Base-by-base conservation (phyloP, 768 basidiomycete species). In the Favolaschia claudopus region DNA sequence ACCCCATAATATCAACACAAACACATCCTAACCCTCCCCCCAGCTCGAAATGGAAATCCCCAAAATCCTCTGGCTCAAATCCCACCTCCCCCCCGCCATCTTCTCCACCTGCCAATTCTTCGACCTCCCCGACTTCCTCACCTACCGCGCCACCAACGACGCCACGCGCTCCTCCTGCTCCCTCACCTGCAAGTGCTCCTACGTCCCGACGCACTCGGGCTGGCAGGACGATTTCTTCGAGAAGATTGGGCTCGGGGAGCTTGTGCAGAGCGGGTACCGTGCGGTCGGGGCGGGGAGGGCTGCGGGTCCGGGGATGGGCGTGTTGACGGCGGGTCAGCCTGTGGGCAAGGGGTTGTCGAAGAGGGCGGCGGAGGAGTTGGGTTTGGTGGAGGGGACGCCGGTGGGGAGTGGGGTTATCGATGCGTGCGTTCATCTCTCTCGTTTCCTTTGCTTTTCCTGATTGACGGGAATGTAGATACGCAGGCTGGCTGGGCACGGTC, bases 1-100 rank as follows among this genome's bases (percentile, higher is more conserved):
- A 15, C 33, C 49, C 46, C 10, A 27, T 12, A 38, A 19, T n/a
- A 44, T 10, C 39, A 9, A 37, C 28, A 47, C 22, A 56, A n/a
- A 48, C 61, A 38, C 67, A 51, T 17, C 25, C 60, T 42, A 42
- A 17, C 48, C 24, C 32, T 27, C 45, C 51, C 28, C 55, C 13
- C 62, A 97, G 93, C 84, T 98, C 38, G 96, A 99, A 75, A 99
- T 99, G 97, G 96, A 98, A 75, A 87, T 98, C 39, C 96, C 96
- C 0, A 99, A 99, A 74, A 90, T 96, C 28, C 86, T 99, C 27
- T 99, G 97, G 97, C 83, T 99, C 38, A 98, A 96, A 74, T 89
- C 86, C 58, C 81, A 91, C 77, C 96, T 99, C 95, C 69, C 82
- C 2, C 70, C 85, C 0, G 76, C 82, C 12, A 80, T 79, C 17